Evolutionary conservation across 495 filamentous ascomycete species (phyloP).

Genomic region (Aspergillus taichungensis): DNA sequence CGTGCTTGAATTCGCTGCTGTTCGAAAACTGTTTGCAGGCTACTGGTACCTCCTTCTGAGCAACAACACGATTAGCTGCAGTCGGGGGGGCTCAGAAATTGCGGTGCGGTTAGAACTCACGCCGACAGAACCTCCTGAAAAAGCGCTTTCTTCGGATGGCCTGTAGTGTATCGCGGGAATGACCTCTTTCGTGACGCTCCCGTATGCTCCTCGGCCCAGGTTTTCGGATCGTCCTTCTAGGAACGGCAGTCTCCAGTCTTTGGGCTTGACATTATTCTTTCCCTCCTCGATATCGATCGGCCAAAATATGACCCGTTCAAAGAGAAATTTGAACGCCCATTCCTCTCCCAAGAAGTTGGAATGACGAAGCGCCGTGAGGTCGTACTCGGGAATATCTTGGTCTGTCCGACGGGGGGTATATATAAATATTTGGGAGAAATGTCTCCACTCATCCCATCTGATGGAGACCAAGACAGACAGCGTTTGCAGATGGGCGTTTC

Average conservation of each 20-base stretch:
- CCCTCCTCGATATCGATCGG: constrained; percentile 9
- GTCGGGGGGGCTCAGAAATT: too few species aligned
- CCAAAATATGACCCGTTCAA: constrained; percentile 3
- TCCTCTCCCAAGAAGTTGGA: neutral
- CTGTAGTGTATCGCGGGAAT: neutral
- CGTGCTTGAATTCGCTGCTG: neutral
- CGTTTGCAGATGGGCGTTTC: constrained; percentile 4
- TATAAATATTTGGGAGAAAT: constrained; percentile 5
- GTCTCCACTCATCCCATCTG: constrained; percentile 4
- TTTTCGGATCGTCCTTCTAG: neutral
- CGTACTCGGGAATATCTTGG: neutral
- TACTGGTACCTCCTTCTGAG: constrained; percentile 1
- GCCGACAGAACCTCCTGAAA: too few species aligned
- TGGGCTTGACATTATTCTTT: neutral
- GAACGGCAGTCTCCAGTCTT: constrained; percentile 11
- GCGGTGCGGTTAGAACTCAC: too few species aligned
- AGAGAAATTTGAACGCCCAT: constrained; percentile 1
- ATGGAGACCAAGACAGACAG: constrained; percentile 9
- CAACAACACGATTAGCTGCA: neutral
- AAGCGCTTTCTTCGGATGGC: too few species aligned
- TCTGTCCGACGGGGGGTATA: constrained; percentile 1
- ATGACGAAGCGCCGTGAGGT: neutral
- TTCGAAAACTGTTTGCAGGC: constrained; percentile 2
- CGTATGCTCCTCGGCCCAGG: constrained; percentile 4
- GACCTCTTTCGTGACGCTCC: constrained; percentile 5